A percentile compares a stretch with the other conserved stretches of the same genome.
Evolutionary conservation across 116 monocot genomes (phyloP).

Genomic region (Cymodocea nodosa): DNA sequence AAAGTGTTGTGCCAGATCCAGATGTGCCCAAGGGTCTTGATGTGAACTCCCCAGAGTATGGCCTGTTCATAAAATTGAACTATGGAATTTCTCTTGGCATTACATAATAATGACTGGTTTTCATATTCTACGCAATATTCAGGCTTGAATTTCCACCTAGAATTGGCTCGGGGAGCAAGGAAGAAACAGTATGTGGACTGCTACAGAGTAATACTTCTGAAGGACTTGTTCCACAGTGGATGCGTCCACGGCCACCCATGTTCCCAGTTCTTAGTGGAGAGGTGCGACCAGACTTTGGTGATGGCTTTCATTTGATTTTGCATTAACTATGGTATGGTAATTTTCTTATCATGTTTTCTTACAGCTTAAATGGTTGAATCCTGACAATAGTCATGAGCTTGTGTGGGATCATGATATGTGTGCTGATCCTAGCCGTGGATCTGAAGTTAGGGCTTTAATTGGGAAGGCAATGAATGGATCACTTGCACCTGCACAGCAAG

Average conservation of each 20-base stretch:
- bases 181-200: slow-evolving; percentile 31
- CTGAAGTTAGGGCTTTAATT: slow-evolving; percentile 75
- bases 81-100: not conserved
- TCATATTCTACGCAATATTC: not conserved
- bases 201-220: slow-evolving; percentile 43
- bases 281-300: slow-evolving; percentile 19
- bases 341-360: not conserved
- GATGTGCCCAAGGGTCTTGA: slow-evolving; percentile 42
- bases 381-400: slow-evolving; percentile 68
- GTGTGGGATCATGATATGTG: slow-evolving; percentile 97
- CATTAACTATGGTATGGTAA: not conserved
- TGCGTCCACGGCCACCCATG: slow-evolving; percentile 66
- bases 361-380: slow-evolving; percentile 71
- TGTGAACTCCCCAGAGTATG: slow-evolving; percentile 56
- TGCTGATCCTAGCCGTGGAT: slow-evolving; percentile 80
- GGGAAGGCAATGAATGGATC: slow-evolving; percentile 81
- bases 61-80: not conserved
- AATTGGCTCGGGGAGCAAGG: slow-evolving; percentile 57
- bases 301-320: not conserved
- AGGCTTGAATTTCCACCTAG: slow-evolving; percentile 35
- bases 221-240: slow-evolving; percentile 71
- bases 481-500: slow-evolving; percentile 78
- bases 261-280: slow-evolving; percentile 76
- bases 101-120: not conserved
- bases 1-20: slow-evolving; percentile 65